Evolutionary conservation across 2,329 filamentous ascomycete genomes (phyloP).

Genomic region (Keithomyces neogunnii): DNA sequence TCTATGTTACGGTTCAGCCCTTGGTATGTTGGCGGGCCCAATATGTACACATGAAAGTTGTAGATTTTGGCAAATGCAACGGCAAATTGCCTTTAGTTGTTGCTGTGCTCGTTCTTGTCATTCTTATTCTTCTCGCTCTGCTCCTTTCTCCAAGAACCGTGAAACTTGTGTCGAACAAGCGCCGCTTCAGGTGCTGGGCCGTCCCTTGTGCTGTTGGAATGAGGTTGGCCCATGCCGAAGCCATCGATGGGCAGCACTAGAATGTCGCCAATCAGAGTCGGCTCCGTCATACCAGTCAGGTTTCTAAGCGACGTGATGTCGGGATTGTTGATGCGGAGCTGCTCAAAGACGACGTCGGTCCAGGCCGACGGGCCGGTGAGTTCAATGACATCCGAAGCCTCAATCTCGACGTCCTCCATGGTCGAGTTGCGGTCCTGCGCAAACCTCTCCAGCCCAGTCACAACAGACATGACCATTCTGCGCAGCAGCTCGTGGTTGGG

Average conservation of each 20-base stretch:
- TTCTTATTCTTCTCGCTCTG: no score
- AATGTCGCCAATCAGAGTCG: constrained; percentile 8
- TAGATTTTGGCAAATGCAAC: no score
- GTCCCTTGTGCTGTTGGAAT: constrained; percentile 17
- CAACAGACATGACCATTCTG: constrained; percentile 15
- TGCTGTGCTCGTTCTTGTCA: no score
- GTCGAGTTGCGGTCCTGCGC: background rate
- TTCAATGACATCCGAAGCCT: background rate
- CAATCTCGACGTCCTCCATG: background rate
- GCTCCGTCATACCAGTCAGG: constrained; percentile 7
- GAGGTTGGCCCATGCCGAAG: constrained; percentile 17
- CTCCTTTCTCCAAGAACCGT: background rate
- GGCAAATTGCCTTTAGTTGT: no score
- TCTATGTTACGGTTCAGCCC: no score
- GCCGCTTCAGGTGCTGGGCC: constrained; percentile 14
- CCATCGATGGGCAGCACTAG: constrained; percentile 16
- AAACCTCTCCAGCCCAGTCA: constrained; percentile 3
- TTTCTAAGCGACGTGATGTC: background rate
- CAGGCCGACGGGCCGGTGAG: background rate
- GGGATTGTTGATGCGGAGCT: background rate
- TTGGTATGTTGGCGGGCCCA: no score
- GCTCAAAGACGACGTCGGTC: background rate
- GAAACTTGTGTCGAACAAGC: constrained; percentile 14
- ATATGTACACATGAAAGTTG: no score
- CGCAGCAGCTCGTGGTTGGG: constrained; percentile 20